Conservation (phyloP, 345 rosid species). For the Lepidium aucheri region DNA sequence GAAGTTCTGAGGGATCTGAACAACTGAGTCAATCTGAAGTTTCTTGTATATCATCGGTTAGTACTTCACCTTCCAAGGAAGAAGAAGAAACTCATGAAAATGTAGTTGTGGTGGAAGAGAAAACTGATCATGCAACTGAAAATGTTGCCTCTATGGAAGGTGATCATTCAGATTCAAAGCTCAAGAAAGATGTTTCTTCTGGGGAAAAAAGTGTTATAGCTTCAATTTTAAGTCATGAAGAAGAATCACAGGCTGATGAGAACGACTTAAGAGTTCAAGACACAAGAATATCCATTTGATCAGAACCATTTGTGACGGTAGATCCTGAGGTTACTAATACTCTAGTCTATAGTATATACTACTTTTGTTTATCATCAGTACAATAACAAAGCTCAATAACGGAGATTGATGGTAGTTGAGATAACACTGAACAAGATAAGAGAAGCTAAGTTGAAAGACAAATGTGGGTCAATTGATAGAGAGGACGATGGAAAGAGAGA, state of each 20-base stretch:
- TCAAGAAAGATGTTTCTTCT: conserved; percentile 8
- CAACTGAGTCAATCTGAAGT: conserved; percentile 30
- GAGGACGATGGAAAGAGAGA: no score
- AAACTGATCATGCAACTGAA: conserved; percentile 13
- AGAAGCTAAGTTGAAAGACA: not conserved
- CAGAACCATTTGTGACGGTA: not conserved
- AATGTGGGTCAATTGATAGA: not conserved
- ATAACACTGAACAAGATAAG: not conserved
- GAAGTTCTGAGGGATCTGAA: conserved; percentile 30
- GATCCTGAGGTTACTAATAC: not conserved
- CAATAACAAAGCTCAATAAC: not conserved
- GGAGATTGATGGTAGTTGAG: not conserved
- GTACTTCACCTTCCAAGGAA: conserved; percentile 27
- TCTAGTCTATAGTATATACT: not conserved
- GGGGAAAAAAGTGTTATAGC: conserved; percentile 7
- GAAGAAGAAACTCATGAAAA: conserved; percentile 22
- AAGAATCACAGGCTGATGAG: not conserved
- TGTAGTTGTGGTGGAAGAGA: conserved; percentile 10
- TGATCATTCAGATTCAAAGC: conserved; percentile 6
- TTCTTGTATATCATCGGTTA: conserved; percentile 39
- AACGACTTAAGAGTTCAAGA: not conserved
- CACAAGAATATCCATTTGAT: conserved; percentile 3
- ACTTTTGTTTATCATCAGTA: not conserved
- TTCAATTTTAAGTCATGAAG: conserved; percentile 22
- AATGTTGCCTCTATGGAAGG: conserved; percentile 15